Evolutionary conservation across 257 asterid species (phyloP).

Genomic region (Petunia axillaris): DNA sequence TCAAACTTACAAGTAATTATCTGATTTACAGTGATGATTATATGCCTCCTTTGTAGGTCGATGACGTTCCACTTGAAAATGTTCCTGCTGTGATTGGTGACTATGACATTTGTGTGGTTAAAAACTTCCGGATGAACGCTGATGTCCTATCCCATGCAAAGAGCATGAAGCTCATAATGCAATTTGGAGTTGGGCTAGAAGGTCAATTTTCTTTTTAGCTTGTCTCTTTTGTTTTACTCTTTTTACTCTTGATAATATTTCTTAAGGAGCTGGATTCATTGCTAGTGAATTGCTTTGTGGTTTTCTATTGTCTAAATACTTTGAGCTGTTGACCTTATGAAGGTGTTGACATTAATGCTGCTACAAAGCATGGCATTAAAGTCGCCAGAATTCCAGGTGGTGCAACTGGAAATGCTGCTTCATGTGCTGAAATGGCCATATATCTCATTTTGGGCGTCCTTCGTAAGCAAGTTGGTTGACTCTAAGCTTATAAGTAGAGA

Average conservation of each 20-base stretch:
- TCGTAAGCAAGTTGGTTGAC: conserved; percentile 86
- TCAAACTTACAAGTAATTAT: neutral
- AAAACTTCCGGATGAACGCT: conserved; percentile 59
- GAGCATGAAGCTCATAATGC: conserved; percentile 91
- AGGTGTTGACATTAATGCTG: conserved; percentile 89
- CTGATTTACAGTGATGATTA: neutral
- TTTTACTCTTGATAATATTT: neutral
- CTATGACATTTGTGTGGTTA: conserved; percentile 80
- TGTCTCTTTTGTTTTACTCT: conserved; percentile 11
- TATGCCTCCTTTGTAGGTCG: conserved; percentile 57
- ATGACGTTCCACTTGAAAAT: conserved; percentile 63
- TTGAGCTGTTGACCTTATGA: neutral
- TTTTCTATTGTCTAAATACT: conserved; percentile 3
- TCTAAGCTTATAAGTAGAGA: conserved; percentile 29
- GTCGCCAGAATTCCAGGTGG: conserved; percentile 90
- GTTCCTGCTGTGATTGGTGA: conserved; percentile 67
- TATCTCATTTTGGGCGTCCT: conserved; percentile 93
- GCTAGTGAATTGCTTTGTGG: neutral
- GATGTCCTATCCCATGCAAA: conserved; percentile 76
- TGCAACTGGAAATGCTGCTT: conserved; percentile 85
- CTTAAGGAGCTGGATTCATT: conserved; percentile 6
- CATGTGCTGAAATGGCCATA: conserved; percentile 99
- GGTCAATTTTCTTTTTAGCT: conserved; percentile 46
- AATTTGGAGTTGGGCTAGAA: conserved; percentile 95
- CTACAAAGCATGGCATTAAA: conserved; percentile 79